Evolutionary conservation across 768 basidiomycete species (phyloP).

Genomic region (Russula dissimulans): DNA sequence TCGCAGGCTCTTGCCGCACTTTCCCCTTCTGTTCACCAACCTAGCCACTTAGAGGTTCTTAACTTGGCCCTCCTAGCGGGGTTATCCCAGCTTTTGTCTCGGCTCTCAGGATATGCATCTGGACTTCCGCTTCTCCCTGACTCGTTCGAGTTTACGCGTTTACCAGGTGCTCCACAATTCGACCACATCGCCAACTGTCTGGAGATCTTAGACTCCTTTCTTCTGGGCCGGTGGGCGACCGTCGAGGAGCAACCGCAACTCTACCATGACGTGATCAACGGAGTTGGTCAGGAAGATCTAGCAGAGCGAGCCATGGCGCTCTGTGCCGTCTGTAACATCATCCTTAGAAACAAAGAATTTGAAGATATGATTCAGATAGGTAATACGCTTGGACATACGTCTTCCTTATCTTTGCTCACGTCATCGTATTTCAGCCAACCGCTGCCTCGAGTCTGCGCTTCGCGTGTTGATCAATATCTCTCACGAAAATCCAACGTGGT

Average conservation of each 20-base stretch:
- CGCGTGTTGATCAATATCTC: constrained; percentile 67
- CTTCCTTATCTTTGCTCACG: neutral
- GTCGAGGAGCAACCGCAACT: constrained; percentile 21
- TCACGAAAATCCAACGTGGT: constrained; percentile 53
- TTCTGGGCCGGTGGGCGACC: constrained; percentile 48
- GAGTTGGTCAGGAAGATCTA: constrained; percentile 37
- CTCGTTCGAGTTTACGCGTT: constrained; percentile 8
- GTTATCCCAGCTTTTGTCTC: constrained; percentile 32
- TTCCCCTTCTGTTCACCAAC: constrained; percentile 35
- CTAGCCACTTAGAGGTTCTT: constrained; percentile 24
- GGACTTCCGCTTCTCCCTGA: constrained; percentile 34
- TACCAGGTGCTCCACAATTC: constrained; percentile 29
- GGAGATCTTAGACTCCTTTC: constrained; percentile 50
- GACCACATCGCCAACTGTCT: constrained; percentile 47
- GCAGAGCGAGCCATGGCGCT: constrained; percentile 41
- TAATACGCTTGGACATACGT: neutral
- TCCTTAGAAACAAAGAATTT: constrained; percentile 23
- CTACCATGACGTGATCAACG: constrained; percentile 23
- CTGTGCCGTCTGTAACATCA: constrained; percentile 40
- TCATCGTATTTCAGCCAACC: constrained; percentile 26
- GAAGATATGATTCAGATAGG: constrained; percentile 10
- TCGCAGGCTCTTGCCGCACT: constrained; percentile 42
- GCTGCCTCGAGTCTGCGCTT: constrained; percentile 48
- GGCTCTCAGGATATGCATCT: constrained; percentile 32
- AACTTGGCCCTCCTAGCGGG: constrained; percentile 30